Base-by-base conservation (phyloP, 2,329 filamentous ascomycete genomes). In the Trichoderma asperellum region DNA sequence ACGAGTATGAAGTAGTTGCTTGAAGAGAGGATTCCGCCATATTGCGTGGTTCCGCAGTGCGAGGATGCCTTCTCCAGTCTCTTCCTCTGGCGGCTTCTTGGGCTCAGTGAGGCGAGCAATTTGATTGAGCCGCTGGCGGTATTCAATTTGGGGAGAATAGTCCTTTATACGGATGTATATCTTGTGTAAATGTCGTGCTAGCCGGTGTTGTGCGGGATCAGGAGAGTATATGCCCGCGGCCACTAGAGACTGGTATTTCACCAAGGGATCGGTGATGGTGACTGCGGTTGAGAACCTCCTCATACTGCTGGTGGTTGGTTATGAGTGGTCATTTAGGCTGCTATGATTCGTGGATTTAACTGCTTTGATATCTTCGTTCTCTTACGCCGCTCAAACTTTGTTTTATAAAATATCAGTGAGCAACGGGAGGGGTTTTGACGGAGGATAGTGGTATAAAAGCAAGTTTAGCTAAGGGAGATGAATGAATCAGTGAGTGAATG, bases 81-180 rank as follows among this genome's bases (percentile, higher is more conserved):
- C 73, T 14, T 75, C 73, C 24, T 79, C 73, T 5, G 75, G 73
- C 5, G 72, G 71, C 49, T 73, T 77, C 34, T 69, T 61, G 16
- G 75, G 65, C 43, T 80, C 73, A n/a, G 81, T 80, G 57, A 87
- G 76, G 43, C 79, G 80, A 5, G 85, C 85, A 34, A 93, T 83
- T 72, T 88, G 87, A 55, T 86, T 84, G 1, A 96, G 83, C 34
- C 88, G 86, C 71, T 88, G 83, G 35, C 85, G 85, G 76, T 94
- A 94, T 75, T 93, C 90, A 14, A 86, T 74, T 58, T 89, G 86
- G 0, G 92, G 92, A 43, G 91, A 87, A 79, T 96, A 95, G 77
- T 95, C 92, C 76, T 92, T 94, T 52, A 95, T 82, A 2, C 89
- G 85, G 47, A 88, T 82, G 74, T 96, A 95, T 12, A 95, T 84